Evolutionary conservation across 2,329 filamentous ascomycete species (phyloP).

Genomic region (Gliomastix tumulicola): DNA sequence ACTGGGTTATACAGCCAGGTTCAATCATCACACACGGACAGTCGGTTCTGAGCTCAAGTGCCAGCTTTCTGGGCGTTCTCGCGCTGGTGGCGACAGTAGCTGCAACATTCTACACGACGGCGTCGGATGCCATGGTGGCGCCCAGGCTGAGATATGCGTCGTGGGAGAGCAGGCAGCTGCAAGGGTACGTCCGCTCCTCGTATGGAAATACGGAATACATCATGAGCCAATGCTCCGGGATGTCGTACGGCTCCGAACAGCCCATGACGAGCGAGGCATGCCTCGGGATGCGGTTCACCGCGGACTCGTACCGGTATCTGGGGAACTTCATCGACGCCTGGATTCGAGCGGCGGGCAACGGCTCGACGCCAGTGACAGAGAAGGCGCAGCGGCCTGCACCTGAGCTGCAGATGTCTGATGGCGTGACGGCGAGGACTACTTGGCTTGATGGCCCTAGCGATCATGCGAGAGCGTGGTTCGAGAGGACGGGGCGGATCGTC

Average conservation of each 20-base stretch:
- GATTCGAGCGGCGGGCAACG: slow-evolving; percentile 35
- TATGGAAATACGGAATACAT: slow-evolving; percentile 60
- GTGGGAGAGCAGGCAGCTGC: slow-evolving; percentile 40
- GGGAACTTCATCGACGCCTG: slow-evolving; percentile 53
- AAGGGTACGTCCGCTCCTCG: slow-evolving; percentile 49
- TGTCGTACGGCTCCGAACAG: slow-evolving; percentile 41
- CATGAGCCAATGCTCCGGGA: slow-evolving; percentile 49
- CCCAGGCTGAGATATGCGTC: slow-evolving; percentile 59
- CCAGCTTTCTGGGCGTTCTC: slow-evolving; percentile 57
- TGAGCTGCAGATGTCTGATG: slow-evolving; percentile 60
- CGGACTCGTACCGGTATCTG: slow-evolving; percentile 65
- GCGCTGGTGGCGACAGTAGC: slow-evolving; percentile 58
- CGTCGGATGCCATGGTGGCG: slow-evolving; percentile 67
- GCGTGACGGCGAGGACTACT: slow-evolving; percentile 60
- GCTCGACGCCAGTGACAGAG: slow-evolving; percentile 29
- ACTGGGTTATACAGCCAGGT: slow-evolving; percentile 68
- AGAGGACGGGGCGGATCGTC: slow-evolving; percentile 49
- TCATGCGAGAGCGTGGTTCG: slow-evolving; percentile 37
- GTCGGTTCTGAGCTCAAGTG: slow-evolving; percentile 54
- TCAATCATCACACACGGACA: slow-evolving; percentile 64
- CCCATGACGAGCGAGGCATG: slow-evolving; percentile 46
- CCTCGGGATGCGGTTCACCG: slow-evolving; percentile 61
- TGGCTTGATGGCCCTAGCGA: slow-evolving; percentile 57
- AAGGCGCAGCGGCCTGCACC: slow-evolving; percentile 47
- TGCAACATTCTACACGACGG: slow-evolving; percentile 69